Evolutionary conservation across 2,329 filamentous ascomycete genomes (phyloP).

Genomic region (Blastomyces silverae): DNA sequence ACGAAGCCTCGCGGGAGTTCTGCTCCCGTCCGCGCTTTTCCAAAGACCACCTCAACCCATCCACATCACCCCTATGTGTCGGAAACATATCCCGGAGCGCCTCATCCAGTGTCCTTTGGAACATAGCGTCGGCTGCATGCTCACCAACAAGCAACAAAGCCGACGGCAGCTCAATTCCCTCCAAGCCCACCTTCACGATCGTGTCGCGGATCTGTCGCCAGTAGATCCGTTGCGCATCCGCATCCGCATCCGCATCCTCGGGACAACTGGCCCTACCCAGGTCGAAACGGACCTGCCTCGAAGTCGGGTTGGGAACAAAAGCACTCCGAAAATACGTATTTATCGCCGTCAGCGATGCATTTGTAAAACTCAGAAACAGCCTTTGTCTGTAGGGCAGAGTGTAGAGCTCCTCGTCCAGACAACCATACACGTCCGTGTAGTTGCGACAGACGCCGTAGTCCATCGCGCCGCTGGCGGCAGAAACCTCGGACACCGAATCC

Average conservation of each 20-base stretch:
- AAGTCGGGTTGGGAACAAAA: background rate
- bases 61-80: background rate
- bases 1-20: background rate
- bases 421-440: too few relatives aligned
- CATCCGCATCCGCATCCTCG: background rate
- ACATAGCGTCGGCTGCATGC: background rate
- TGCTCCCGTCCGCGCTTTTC: background rate
- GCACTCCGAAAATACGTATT: background rate
- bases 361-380: background rate
- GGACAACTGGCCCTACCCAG: background rate
- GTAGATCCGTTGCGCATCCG: background rate
- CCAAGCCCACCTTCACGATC: background rate
- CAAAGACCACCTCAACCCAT: background rate
- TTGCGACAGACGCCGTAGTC: too few relatives aligned
- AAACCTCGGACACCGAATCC: too few relatives aligned
- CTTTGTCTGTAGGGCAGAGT: background rate
- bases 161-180: background rate
- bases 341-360: background rate
- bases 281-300: background rate
- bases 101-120: background rate
- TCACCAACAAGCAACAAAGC: background rate
- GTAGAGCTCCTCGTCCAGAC: background rate
- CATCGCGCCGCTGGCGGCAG: too few relatives aligned
- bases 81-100: background rate
- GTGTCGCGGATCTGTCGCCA: background rate